Evolutionary conservation across 768 basidiomycete genomes (phyloP).

Genomic region (Butyriboletus loyo): DNA sequence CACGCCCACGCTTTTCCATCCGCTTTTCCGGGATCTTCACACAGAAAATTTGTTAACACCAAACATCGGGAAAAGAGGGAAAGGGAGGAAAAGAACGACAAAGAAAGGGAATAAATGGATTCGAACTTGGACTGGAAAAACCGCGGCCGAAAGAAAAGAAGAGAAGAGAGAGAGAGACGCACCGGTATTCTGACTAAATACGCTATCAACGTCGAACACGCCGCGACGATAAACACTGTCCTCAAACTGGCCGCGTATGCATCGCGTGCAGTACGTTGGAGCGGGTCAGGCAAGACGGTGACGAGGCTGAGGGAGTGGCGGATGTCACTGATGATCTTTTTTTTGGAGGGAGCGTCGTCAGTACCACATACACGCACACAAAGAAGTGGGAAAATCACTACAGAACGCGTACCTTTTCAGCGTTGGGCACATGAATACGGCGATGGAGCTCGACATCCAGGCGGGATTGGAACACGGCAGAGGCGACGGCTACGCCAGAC

Average conservation of each 20-base stretch:
- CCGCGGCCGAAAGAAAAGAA: neutral
- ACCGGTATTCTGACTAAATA: constrained; percentile 19
- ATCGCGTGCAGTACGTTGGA: constrained; percentile 18
- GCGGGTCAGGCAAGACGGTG: neutral
- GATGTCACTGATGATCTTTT: constrained; percentile 17
- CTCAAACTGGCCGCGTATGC: constrained; percentile 19
- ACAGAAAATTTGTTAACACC: neutral
- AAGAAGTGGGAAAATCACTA: too few species aligned
- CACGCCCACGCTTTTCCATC: neutral
- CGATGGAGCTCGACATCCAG: constrained; percentile 12
- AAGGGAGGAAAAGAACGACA: too few species aligned
- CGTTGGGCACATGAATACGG: constrained; percentile 12
- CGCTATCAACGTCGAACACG: constrained; percentile 19
- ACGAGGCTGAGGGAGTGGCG: constrained; percentile 20
- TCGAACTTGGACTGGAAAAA: too few species aligned
- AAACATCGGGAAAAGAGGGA: neutral
- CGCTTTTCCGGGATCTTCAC: constrained; percentile 12
- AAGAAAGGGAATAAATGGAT: too few species aligned
- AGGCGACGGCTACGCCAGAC: constrained; percentile 20
- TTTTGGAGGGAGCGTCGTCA: neutral
- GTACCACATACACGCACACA: neutral
- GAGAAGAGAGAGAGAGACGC: neutral
- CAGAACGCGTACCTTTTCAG: constrained; percentile 2
- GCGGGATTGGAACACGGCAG: constrained; percentile 21
- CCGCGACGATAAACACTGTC: constrained; percentile 17